These are phyloP conservation scores for Aspergillus campestris DNA, from an alignment of 495 filamentous ascomycete genomes.

Conservation along the genomic window DNA sequence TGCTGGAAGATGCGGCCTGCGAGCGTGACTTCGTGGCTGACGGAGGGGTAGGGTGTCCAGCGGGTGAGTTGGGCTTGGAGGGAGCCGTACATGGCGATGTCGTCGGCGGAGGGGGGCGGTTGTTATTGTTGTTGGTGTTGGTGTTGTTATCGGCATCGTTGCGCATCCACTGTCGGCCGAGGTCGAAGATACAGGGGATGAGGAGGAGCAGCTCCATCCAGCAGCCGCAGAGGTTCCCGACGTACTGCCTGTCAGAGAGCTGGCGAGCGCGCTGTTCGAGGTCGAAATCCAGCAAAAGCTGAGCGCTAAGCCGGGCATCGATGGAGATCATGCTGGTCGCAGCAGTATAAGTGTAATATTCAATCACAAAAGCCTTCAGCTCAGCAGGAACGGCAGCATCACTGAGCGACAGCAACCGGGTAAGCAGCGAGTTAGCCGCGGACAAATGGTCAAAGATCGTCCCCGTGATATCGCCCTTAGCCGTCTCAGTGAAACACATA, in stretches of 20 bases:
- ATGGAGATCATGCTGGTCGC: slow-evolving; percentile 38
- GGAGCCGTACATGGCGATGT: slow-evolving; percentile 33
- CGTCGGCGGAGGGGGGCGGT: slow-evolving; percentile 13
- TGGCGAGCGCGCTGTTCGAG: slow-evolving; percentile 27
- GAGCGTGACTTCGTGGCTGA: slow-evolving; percentile 24
- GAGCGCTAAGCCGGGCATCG: slow-evolving; percentile 25
- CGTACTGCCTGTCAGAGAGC: slow-evolving; percentile 20
- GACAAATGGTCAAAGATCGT: slow-evolving; percentile 32
- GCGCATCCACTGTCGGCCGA: slow-evolving; percentile 33
- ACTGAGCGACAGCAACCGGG: slow-evolving; percentile 24
- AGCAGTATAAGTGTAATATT: slow-evolving; percentile 33
- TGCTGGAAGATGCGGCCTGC: slow-evolving; percentile 30
- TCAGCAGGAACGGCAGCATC: slow-evolving; percentile 26
- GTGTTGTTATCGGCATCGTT: slow-evolving; percentile 8
- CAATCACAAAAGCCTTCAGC: slow-evolving; percentile 32
- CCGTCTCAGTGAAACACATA: slow-evolving; percentile 36
- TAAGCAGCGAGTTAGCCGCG: slow-evolving; percentile 24
- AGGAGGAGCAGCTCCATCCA: slow-evolving; percentile 29
- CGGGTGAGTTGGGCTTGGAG: slow-evolving; percentile 27
- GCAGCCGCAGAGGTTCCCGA: slow-evolving; percentile 30
- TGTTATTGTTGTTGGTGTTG: slow-evolving; percentile 10
- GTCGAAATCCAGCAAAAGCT: slow-evolving; percentile 29
- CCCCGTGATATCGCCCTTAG: slow-evolving; percentile 32
- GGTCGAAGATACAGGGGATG: slow-evolving; percentile 31
- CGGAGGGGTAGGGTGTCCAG: slow-evolving; percentile 26